Percentiles rank a stretch among this genome's conserved stretches.
Conservation (phyloP, 768 basidiomycete species). For the Flagelloscypha sp. region DNA sequence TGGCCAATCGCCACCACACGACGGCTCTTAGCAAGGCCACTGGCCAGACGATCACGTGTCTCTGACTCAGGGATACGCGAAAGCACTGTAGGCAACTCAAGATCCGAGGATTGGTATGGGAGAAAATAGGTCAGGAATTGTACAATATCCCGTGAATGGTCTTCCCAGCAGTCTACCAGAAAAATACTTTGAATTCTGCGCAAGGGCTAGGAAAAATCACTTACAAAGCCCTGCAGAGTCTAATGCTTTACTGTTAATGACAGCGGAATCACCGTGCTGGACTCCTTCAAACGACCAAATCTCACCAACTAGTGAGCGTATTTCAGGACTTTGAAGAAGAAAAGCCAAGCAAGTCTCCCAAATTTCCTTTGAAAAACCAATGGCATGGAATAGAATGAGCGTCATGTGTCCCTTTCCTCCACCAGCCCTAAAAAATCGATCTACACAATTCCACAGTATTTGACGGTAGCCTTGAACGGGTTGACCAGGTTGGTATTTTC, state of each 20-base stretch:
- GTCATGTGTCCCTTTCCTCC: constrained; percentile 62
- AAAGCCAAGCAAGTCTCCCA: too few species aligned
- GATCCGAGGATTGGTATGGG: constrained; percentile 31
- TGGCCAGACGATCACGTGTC: constrained; percentile 29
- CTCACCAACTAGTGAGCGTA: too few species aligned
- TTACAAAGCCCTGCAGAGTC: constrained; percentile 57
- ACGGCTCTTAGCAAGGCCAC: constrained; percentile 45
- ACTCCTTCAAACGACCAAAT: constrained; percentile 81
- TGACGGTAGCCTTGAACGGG: too few species aligned
- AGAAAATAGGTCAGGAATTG: constrained; percentile 67
- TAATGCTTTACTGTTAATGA: constrained; percentile 59
- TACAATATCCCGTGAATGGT: constrained; percentile 69
- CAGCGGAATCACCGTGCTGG: constrained; percentile 78
- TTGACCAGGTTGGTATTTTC: too few species aligned
- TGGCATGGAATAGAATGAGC: constrained; percentile 73
- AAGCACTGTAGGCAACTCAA: constrained; percentile 44
- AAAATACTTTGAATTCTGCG: constrained; percentile 1
- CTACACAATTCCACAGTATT: constrained; percentile 64
- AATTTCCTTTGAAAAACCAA: constrained; percentile 87
- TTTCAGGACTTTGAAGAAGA: too few species aligned
- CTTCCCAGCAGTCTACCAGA: constrained; percentile 65
- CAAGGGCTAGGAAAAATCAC: constrained; percentile 17
- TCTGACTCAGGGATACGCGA: constrained; percentile 35
- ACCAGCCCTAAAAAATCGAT: constrained; percentile 51
- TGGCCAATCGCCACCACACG: constrained; percentile 71